Evolutionary conservation across 768 basidiomycete species (phyloP), one percentile per base, ranked within the genome.

Genomic region (Termitomyces sp.): DNA sequence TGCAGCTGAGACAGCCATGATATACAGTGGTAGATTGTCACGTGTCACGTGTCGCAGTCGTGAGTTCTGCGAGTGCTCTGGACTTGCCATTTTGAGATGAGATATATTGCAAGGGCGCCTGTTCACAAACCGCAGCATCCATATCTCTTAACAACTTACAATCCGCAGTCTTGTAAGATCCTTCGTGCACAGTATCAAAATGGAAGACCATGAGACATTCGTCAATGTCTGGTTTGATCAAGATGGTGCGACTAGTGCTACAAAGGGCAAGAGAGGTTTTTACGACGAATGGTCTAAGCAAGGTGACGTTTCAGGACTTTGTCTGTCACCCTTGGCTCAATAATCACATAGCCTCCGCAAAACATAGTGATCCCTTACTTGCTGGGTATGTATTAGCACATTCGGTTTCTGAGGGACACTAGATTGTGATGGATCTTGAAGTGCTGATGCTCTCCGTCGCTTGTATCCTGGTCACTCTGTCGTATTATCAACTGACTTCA

Each of bases 1-100:
- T 61, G 86, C 82, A 55, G 90, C 89, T 58, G 85, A 83, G 57
- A 81, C 78, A 40, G 86, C 81, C 86, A 89, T 66, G 63, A 56
- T 49, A 10, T 18, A 43, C 18, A 49, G 53, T 38, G 30, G 30
- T 2, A 5, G 6, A 47, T 47, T 42, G 32, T 66, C 65, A 64
- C 65, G 64, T 61, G 62, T 33, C 38, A 40, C 38, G 18, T 40
- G 18, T n/a, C 38, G 16, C 38, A 6, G 38, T 18, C 2, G 5
- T 40, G 38, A n/a, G 16, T 30, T 6, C 7, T 30, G 30, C 7
- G 30, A 7, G 30, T 30, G 30, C 30, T 7, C 18, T 10, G 1
- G 18, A 3, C 16, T 6, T 47, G 6, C 46, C 28, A 26, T 46
- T 46, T 46, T 18, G 24, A 32, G 47, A 48, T 30, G 30, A 30